These are phyloP conservation scores for Hyaloperonospora brassicae DNA, from an alignment of 352 stramenopile species.

Conservation along the genomic window DNA sequence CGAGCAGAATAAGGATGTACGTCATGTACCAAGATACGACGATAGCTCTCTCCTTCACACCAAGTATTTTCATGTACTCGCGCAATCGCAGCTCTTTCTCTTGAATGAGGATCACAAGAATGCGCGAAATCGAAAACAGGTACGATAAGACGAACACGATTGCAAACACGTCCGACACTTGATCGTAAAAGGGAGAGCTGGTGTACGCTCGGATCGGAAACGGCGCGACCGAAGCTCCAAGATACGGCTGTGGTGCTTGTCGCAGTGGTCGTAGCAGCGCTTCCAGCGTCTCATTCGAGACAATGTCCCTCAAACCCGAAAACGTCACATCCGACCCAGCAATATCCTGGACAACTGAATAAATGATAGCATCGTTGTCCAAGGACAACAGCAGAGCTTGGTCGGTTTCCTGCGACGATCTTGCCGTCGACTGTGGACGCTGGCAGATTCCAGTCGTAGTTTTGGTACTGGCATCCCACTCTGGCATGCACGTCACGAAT, in stretches of 20 bases:
- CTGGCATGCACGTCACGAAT: constrained; percentile 21
- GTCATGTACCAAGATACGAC: constrained; percentile 76
- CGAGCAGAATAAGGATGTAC: constrained; percentile 70
- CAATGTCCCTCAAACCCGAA: constrained; percentile 18
- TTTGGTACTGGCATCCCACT: constrained; percentile 14
- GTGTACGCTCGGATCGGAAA: constrained; percentile 51
- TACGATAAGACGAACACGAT: constrained; percentile 90
- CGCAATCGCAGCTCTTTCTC: constrained; percentile 89
- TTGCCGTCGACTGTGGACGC: constrained; percentile 12
- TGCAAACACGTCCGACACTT: constrained; percentile 61
- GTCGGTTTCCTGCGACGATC: constrained; percentile 27
- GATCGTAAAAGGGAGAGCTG: constrained; percentile 67
- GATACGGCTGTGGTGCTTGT: constrained; percentile 50
- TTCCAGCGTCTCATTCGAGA: constrained; percentile 27
- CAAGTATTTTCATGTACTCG: constrained; percentile 92
- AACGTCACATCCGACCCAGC: constrained; percentile 14
- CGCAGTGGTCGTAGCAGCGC: constrained; percentile 40
- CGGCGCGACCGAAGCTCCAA: constrained; percentile 34
- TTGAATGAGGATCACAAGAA: constrained; percentile 84
- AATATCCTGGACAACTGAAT: constrained; percentile 19
- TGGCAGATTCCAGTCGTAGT: constrained; percentile 20
- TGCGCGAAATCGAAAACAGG: constrained; percentile 81
- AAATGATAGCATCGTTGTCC: constrained; percentile 41
- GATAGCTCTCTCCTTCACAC: constrained; percentile 69
- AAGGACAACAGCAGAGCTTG: constrained; percentile 27